phyloP scores from a whole-genome alignment of 2,329 filamentous ascomycete genomes.

The Rasamsonia emersonii region DNA sequence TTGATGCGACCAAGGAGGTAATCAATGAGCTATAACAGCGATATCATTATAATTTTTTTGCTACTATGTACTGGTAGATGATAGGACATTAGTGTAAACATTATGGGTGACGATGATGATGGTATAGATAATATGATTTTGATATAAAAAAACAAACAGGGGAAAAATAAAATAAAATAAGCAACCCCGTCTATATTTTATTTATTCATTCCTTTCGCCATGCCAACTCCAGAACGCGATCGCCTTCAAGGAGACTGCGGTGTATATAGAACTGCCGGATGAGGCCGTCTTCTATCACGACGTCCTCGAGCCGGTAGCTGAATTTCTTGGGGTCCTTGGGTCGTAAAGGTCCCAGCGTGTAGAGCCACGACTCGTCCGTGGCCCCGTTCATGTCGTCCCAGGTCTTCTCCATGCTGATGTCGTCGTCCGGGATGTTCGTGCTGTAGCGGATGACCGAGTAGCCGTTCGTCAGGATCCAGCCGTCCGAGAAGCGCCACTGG shows the following conservation, averaged over 20 bases:
- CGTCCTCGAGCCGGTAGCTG: conserved; percentile 43
- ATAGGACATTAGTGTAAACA: too few species aligned
- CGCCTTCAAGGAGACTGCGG: conserved; percentile 30
- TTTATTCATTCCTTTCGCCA: conserved; percentile 22
- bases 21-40: too few species aligned
- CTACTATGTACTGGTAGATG: too few species aligned
- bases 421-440: conserved; percentile 31
- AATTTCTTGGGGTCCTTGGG: conserved; percentile 40
- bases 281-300: conserved; percentile 33
- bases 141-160: not conserved
- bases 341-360: conserved; percentile 46
- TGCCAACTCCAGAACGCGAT: conserved; percentile 33
- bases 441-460: conserved; percentile 49
- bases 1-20: too few species aligned
- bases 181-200: too few species aligned
- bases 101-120: too few species aligned
- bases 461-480: conserved; percentile 49
- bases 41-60: too few species aligned
- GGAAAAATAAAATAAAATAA: not conserved
- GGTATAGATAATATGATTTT: not conserved
- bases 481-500: conserved; percentile 42
- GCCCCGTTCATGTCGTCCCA: conserved; percentile 41
- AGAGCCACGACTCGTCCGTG: conserved; percentile 38
- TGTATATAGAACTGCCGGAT: conserved; percentile 51
- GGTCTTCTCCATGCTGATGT: conserved; percentile 44